Base-by-base conservation (phyloP, 2,329 filamentous ascomycete species). In the Neocatenulostroma microsporum region DNA sequence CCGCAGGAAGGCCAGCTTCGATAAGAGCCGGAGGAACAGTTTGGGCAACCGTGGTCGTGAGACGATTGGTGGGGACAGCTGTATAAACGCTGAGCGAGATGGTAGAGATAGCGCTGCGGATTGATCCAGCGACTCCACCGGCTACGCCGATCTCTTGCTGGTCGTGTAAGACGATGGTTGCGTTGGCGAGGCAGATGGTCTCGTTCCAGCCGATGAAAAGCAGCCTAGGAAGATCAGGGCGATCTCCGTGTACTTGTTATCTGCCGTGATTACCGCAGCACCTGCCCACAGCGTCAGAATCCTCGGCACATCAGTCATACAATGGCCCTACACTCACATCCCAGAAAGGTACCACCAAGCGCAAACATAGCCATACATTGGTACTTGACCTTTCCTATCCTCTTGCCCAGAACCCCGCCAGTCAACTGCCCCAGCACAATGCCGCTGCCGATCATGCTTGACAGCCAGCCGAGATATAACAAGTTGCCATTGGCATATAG, bases 71-170 rank as follows among this genome's bases (percentile, higher is more conserved):
- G 19, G 25, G 31, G 13, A 34, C 31, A 13, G 11, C 18, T 4
- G 20, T 15, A 20, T 34, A 34, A 6, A 34, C 31, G 21, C 20
- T 26, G 7, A 26, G 21, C 13, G 19, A n/a, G 13, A 34, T 26
- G 21, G 31, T 9, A 8, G 20, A 23, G 19, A 23, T 26, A 8
- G 17, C n/a, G 31, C 20, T 13, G 21, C 31, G 31, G 13, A 34
- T 25, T 20, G 31, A 23, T 5, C 31, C 31, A 7, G 31, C 19
- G 17, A 34, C 21, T 7, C 31, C 19, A 6, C 31, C 31, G 5
- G 31, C 31, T 12, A 10, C 21, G 21, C 31, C 31, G 21, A 34
- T 34, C 15, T 34, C 21, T 11, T 34, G 20, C 31, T 34, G 31
- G 21, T 34, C 31, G 31, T 34, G 19, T 5, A 34, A n/a, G 21